Evolutionary conservation across 768 basidiomycete genomes (phyloP).

Genomic region (Phylloporus sp.): DNA sequence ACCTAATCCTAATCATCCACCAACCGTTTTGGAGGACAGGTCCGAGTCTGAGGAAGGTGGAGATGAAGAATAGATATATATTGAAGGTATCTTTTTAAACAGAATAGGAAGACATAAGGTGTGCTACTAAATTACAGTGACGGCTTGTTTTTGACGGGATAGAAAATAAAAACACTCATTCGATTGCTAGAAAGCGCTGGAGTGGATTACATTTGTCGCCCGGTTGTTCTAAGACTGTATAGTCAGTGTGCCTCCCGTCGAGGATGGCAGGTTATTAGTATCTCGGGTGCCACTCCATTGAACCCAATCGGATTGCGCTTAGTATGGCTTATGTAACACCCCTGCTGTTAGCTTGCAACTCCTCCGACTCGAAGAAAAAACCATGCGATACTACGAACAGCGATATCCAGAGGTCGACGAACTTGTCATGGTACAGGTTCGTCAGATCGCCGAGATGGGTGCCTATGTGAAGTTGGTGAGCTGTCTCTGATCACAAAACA

Average conservation of each 20-base stretch:
- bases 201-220: too few relatives aligned
- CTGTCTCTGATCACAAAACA: slow-evolving; percentile 3
- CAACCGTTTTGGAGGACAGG: slow-evolving; percentile 15
- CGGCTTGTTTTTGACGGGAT: too few relatives aligned
- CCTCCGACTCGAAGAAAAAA: background rate
- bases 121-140: too few relatives aligned
- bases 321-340: background rate
- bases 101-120: background rate
- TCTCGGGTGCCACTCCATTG: too few relatives aligned
- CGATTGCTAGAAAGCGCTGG: too few relatives aligned
- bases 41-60: slow-evolving; percentile 9
- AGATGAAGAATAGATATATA: slow-evolving; percentile 4
- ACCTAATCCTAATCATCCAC: slow-evolving; percentile 62
- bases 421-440: slow-evolving; percentile 99
- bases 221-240: too few relatives aligned
- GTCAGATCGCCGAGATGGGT: slow-evolving; percentile 99
- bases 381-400: slow-evolving; percentile 91
- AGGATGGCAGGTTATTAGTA: too few relatives aligned
- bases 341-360: background rate
- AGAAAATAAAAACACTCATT: too few relatives aligned
- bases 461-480: slow-evolving; percentile 96
- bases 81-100: background rate
- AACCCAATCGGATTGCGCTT: too few relatives aligned
- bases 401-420: slow-evolving; percentile 96
- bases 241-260: too few relatives aligned